Conservation (phyloP, 352 stramenopile species). For the Phytopythium chamaehyphon region DNA sequence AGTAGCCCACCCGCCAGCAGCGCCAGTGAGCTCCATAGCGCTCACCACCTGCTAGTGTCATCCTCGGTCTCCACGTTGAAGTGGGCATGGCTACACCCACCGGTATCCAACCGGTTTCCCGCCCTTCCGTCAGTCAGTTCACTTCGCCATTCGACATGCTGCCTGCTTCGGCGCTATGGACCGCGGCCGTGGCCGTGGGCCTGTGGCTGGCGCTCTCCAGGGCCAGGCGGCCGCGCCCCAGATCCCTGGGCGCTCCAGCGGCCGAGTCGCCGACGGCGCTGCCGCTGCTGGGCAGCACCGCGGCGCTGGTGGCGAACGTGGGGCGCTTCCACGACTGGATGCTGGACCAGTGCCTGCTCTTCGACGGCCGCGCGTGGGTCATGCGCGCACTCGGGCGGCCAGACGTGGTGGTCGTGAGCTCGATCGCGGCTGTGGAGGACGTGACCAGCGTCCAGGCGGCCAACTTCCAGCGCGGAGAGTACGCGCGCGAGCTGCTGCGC, state of each 20-base stretch:
- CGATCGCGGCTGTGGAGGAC: conserved; percentile 28
- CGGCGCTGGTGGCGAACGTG: conserved; percentile 2
- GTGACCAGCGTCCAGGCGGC: conserved; percentile 44
- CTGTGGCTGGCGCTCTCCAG: not conserved
- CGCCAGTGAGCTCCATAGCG: too few relatives aligned
- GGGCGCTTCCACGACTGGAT: conserved; percentile 7
- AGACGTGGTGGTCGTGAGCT: conserved; percentile 33
- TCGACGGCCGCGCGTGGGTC: conserved; percentile 5
- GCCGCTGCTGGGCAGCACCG: conserved; percentile 6
- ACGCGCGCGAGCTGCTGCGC: conserved; percentile 33
- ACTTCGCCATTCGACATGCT: not conserved
- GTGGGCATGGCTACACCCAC: too few relatives aligned
- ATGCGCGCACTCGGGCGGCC: conserved; percentile 6
- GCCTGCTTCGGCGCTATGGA: not conserved
- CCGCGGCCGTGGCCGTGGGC: not conserved
- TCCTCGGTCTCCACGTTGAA: too few relatives aligned
- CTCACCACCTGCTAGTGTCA: too few relatives aligned
- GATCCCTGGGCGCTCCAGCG: not conserved
- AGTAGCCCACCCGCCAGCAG: too few relatives aligned
- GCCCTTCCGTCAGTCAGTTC: too few relatives aligned
- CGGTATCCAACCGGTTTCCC: too few relatives aligned
- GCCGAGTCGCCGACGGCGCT: conserved; percentile 4
- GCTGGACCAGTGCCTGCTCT: conserved; percentile 3
- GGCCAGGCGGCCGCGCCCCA: not conserved
- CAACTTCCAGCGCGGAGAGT: conserved; percentile 54